A percentile compares a stretch with the other conserved stretches of the same genome.
phyloP scores from a whole-genome alignment of 2,329 filamentous ascomycete genomes.

The Huntiella abstrusa region DNA sequence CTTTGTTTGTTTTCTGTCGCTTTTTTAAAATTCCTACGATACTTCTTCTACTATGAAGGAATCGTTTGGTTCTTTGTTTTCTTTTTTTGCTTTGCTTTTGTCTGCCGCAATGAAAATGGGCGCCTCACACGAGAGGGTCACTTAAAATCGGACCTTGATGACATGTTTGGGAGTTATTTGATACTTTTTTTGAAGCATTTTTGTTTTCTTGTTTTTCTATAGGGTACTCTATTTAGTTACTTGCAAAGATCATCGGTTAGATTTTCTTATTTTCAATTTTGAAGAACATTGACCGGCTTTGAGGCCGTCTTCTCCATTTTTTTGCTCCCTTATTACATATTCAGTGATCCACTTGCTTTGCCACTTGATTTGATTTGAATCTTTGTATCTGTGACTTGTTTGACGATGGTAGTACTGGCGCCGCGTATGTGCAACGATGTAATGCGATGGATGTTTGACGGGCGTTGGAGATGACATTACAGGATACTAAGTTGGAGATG shows the following conservation, averaged over 20 bases:
- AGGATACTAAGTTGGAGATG: no score
- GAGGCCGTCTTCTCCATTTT: no score
- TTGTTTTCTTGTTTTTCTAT: not conserved
- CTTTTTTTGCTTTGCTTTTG: no score
- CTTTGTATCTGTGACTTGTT: no score
- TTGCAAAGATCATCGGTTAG: not conserved
- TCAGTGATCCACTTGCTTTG: no score
- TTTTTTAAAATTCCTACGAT: not conserved
- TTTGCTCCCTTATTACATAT: no score
- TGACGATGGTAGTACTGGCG: no score
- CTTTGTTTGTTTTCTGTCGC: not conserved
- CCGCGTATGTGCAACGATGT: no score
- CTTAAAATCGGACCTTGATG: slow-evolving; percentile 1
- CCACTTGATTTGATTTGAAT: no score
- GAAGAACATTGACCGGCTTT: not conserved
- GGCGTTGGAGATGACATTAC: no score
- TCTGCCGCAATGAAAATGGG: not conserved
- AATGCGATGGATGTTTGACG: no score
- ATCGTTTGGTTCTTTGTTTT: not conserved
- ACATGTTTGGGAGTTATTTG: slow-evolving; percentile 3
- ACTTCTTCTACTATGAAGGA: not conserved
- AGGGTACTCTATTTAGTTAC: not conserved
- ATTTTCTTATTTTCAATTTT: not conserved
- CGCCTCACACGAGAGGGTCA: slow-evolving; percentile 1
- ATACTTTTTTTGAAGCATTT: not conserved